Conservation (phyloP, 768 basidiomycete species). For the Tricholoma terreum region DNA sequence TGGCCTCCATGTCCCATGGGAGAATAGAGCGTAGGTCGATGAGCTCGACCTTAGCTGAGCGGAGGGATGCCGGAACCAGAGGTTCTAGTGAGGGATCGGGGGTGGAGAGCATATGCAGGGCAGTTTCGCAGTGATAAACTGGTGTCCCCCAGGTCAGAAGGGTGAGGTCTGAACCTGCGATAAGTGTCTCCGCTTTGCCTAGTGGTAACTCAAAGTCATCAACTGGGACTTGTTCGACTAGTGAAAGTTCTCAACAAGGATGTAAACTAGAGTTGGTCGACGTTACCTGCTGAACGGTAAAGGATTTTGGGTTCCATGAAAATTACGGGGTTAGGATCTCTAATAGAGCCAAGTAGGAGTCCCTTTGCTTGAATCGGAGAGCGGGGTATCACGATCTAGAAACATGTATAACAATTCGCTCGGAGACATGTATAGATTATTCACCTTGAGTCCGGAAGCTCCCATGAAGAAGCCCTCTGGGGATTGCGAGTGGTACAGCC, state of each 20-base stretch:
- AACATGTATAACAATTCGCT: slow-evolving; percentile 8
- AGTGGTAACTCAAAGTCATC: slow-evolving; percentile 87
- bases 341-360: slow-evolving; percentile 77
- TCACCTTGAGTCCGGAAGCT: slow-evolving; percentile 83
- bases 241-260: slow-evolving; percentile 1
- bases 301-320: slow-evolving; percentile 96
- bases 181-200: slow-evolving; percentile 73
- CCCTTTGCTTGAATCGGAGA: slow-evolving; percentile 97
- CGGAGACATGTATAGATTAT: not conserved
- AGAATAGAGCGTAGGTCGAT: slow-evolving; percentile 89
- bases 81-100: slow-evolving; percentile 63
- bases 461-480: slow-evolving; percentile 95
- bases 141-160: slow-evolving; percentile 93
- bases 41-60: slow-evolving; percentile 75
- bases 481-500: slow-evolving; percentile 91
- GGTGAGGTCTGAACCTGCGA: slow-evolving; percentile 80
- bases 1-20: slow-evolving; percentile 82
- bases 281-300: slow-evolving; percentile 79
- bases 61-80: slow-evolving; percentile 62
- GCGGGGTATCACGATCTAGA: slow-evolving; percentile 82
- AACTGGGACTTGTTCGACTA: slow-evolving; percentile 89
- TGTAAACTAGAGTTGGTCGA: not conserved
- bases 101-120: slow-evolving; percentile 65
- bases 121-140: slow-evolving; percentile 84
- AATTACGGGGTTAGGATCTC: slow-evolving; percentile 91